A percentile compares a stretch with the other conserved stretches of the same genome.
Conservation (phyloP, 805 yeast species). For the Scheffersomyces coipomensis region DNA sequence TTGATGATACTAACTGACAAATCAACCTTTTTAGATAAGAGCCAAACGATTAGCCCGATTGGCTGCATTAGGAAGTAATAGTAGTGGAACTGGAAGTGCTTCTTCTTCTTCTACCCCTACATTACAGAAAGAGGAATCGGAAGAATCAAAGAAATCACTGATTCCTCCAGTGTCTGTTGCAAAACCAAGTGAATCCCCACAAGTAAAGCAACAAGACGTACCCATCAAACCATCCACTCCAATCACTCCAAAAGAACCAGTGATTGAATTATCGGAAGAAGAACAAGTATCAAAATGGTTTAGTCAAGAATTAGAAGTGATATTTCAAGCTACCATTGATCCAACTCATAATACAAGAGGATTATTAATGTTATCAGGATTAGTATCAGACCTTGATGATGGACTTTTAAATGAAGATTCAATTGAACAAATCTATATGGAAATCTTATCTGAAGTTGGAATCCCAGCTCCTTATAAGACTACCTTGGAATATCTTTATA, state of each 20-base stretch:
- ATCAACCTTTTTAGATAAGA: constrained; percentile 32
- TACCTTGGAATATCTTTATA: constrained; percentile 48
- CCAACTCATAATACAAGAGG: constrained; percentile 10
- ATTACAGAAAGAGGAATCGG: neutral
- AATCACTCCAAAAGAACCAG: constrained; percentile 3
- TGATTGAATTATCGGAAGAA: constrained; percentile 7
- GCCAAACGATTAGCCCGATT: constrained; percentile 55
- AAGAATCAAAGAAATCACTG: neutral
- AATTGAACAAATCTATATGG: constrained; percentile 55
- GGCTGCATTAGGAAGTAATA: constrained; percentile 12
- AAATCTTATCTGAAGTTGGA: constrained; percentile 55
- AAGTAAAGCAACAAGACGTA: neutral
- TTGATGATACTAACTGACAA: constrained; percentile 1
- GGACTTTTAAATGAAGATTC: constrained; percentile 23
- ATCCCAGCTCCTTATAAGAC: constrained; percentile 26
- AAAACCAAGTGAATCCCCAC: neutral
- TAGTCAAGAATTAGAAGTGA: constrained; percentile 29
- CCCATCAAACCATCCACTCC: neutral
- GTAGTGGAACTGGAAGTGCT: neutral
- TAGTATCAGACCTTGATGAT: constrained; percentile 20
- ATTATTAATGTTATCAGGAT: constrained; percentile 19
- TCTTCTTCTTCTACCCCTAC: constrained; percentile 3
- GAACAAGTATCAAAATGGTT: constrained; percentile 40
- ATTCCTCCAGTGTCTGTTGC: neutral
- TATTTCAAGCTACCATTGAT: constrained; percentile 34